Conservation (phyloP, 495 filamentous ascomycete genomes). For the Xylaria acuta region DNA sequence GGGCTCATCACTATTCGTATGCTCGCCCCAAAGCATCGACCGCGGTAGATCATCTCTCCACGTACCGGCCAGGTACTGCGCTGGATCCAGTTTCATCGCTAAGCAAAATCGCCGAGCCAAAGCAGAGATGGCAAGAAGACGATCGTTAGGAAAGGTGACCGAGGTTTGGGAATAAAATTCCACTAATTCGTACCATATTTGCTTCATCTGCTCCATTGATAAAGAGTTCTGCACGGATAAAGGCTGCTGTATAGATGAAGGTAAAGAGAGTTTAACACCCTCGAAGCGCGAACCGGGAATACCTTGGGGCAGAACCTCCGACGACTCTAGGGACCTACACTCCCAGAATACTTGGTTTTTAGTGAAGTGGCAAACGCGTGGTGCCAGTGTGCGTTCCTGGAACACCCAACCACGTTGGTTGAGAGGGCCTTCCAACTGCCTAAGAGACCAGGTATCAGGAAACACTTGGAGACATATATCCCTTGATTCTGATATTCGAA, state of each 20-base stretch:
- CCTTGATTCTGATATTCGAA: not conserved
- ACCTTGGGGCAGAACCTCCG: not conserved
- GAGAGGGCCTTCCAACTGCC: not conserved
- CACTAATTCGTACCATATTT: not conserved
- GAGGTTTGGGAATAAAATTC: not conserved
- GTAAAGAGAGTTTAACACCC: not conserved
- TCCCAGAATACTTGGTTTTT: not conserved
- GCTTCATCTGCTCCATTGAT: not conserved
- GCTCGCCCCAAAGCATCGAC: not conserved
- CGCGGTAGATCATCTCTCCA: not conserved
- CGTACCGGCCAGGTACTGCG: not conserved
- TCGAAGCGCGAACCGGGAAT: not conserved
- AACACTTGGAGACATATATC: not conserved
- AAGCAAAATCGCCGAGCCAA: not conserved
- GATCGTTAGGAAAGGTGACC: not conserved
- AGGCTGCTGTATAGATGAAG: not conserved
- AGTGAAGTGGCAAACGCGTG: not conserved
- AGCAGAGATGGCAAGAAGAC: not conserved
- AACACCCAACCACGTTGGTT: not conserved
- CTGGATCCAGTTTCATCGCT: not conserved
- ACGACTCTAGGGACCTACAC: not conserved
- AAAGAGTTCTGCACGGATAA: not conserved
- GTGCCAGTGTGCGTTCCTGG: not conserved
- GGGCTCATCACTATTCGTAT: not conserved
- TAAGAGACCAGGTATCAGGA: not conserved